phyloP scores from a whole-genome alignment of 2,329 filamentous ascomycete species.

The Zasmidium citrigriseum region DNA sequence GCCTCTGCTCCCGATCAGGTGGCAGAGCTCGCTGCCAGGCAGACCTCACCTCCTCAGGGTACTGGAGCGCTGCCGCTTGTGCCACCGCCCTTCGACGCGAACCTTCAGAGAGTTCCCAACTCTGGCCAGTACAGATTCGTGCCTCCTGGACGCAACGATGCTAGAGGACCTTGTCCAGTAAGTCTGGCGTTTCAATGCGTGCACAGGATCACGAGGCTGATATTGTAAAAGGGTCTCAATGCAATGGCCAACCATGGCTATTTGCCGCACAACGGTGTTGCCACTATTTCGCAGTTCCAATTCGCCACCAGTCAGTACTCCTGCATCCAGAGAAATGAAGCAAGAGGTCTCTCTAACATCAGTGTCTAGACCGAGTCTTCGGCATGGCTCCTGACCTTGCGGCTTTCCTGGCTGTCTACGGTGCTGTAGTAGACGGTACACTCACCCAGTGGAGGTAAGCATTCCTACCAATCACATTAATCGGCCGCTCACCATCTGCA shows the following conservation, averaged over 20 bases:
- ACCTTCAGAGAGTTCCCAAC: constrained; percentile 27
- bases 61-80: constrained; percentile 23
- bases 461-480: too few species aligned
- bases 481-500: constrained; percentile 30
- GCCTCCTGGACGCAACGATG: constrained; percentile 30
- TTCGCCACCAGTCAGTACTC: constrained; percentile 19
- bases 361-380: constrained; percentile 24
- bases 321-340: not conserved
- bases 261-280: constrained; percentile 36
- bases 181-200: not conserved
- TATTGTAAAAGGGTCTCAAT: constrained; percentile 29
- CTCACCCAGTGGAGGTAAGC: constrained; percentile 4
- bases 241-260: constrained; percentile 37
- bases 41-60: constrained; percentile 18
- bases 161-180: constrained; percentile 34
- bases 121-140: constrained; percentile 29
- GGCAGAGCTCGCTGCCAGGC: not conserved
- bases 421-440: constrained; percentile 36
- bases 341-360: not conserved
- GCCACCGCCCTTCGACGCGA: constrained; percentile 32
- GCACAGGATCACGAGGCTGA: not conserved
- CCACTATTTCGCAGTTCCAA: constrained; percentile 34
- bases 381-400: constrained; percentile 35
- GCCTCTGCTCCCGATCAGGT: too few species aligned
- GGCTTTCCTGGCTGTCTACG: constrained; percentile 35